Evolutionary conservation across 2,329 filamentous ascomycete genomes (phyloP).

Genomic region (Pseudogymnoascus verrucosus): DNA sequence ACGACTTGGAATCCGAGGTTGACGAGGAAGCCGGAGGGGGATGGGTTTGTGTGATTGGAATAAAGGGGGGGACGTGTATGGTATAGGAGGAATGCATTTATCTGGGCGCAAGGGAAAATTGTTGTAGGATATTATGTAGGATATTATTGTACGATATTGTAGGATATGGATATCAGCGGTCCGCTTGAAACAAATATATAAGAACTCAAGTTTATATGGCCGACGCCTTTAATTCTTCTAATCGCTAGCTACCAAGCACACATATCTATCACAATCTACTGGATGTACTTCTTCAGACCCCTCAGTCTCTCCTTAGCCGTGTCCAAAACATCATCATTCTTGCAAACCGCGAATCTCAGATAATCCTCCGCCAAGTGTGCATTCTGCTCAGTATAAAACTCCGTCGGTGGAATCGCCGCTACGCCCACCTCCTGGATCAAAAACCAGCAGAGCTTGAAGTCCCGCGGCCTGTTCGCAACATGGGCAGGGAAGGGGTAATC

Average conservation of each 20-base stretch:
- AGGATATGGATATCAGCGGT: neutral
- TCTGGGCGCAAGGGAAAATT: neutral
- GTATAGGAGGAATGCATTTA: neutral
- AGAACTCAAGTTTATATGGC: neutral
- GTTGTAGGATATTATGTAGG: neutral
- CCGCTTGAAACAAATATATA: neutral
- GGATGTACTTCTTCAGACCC: slow-evolving; percentile 64
- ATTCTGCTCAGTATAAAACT: slow-evolving; percentile 88
- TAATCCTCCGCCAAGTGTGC: slow-evolving; percentile 85
- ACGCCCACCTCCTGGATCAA: slow-evolving; percentile 94
- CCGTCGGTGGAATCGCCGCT: slow-evolving; percentile 89
- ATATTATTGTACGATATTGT: neutral
- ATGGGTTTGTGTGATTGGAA: neutral
- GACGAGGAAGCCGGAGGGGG: slow-evolving; percentile 2
- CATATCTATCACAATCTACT: neutral
- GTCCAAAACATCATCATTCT: slow-evolving; percentile 79
- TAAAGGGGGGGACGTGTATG: neutral
- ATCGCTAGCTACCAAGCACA: neutral
- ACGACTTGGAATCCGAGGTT: slow-evolving; percentile 5
- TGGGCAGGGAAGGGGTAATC: slow-evolving; percentile 85
- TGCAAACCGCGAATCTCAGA: slow-evolving; percentile 92
- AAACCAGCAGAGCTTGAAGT: slow-evolving; percentile 96
- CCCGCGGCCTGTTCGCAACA: slow-evolving; percentile 75
- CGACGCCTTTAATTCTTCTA: neutral
- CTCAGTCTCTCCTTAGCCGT: slow-evolving; percentile 68